phyloP scores from a whole-genome alignment of 495 filamentous ascomycete genomes.

The Lineolata rhizophorae region DNA sequence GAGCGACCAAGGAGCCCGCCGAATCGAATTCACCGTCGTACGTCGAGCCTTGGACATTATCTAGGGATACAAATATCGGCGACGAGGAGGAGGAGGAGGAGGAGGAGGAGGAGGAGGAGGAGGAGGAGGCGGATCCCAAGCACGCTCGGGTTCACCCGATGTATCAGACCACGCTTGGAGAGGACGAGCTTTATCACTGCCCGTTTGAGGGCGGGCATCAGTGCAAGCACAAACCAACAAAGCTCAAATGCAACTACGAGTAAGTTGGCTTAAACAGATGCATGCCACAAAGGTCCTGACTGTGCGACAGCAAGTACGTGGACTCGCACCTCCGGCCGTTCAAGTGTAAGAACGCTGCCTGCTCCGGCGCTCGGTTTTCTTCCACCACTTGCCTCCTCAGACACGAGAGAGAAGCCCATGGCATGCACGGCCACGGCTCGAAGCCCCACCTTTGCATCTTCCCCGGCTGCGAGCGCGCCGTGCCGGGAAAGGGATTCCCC shows the following conservation, averaged over 20 bases:
- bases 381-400: slow-evolving; percentile 84
- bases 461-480: slow-evolving; percentile 60
- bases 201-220: slow-evolving; percentile 44
- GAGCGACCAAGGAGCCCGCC: too few relatives aligned
- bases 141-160: slow-evolving; percentile 58
- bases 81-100: too few relatives aligned
- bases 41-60: too few relatives aligned
- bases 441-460: slow-evolving; percentile 72
- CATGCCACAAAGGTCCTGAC: slow-evolving; percentile 11
- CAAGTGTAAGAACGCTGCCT: slow-evolving; percentile 61
- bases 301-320: slow-evolving; percentile 56
- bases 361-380: slow-evolving; percentile 63
- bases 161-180: slow-evolving; percentile 46
- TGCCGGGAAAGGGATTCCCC: slow-evolving; percentile 67
- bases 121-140: too few relatives aligned
- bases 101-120: too few relatives aligned
- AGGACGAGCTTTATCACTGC: slow-evolving; percentile 77
- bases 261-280: slow-evolving; percentile 26
- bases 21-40: too few relatives aligned
- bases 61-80: too few relatives aligned
- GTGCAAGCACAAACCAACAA: slow-evolving; percentile 69
- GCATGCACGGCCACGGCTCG: slow-evolving; percentile 81
- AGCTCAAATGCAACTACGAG: slow-evolving; percentile 96
- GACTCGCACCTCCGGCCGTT: slow-evolving; percentile 90
- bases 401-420: slow-evolving; percentile 84